These are phyloP conservation scores for Clarireedia sp. DNA, from an alignment of 2,329 filamentous ascomycete genomes.

Conservation along the genomic window DNA sequence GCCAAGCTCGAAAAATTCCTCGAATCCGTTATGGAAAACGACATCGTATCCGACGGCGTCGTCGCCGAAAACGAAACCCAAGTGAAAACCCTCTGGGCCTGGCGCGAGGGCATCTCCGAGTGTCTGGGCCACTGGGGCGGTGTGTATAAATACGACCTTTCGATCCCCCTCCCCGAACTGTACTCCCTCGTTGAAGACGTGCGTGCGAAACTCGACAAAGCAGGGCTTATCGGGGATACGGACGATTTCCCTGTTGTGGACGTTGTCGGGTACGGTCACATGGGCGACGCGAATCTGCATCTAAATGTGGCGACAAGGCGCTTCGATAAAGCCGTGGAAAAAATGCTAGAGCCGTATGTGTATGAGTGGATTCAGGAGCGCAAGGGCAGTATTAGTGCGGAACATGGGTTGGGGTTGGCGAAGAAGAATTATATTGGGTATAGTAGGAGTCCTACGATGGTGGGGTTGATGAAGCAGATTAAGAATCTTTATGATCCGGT, in stretches of 20 bases:
- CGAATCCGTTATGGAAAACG: slow-evolving; percentile 82
- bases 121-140: slow-evolving; percentile 83
- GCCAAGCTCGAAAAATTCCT: slow-evolving; percentile 87
- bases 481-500: slow-evolving; percentile 93
- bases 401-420: slow-evolving; percentile 86
- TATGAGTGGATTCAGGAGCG: slow-evolving; percentile 93
- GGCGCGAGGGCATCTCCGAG: slow-evolving; percentile 90
- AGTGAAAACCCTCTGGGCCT: slow-evolving; percentile 75
- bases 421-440: slow-evolving; percentile 97
- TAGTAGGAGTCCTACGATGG: slow-evolving; percentile 79
- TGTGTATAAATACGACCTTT: slow-evolving; percentile 97
- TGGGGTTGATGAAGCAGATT: slow-evolving; percentile 88
- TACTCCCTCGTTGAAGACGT: slow-evolving; percentile 87
- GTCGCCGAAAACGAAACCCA: slow-evolving; percentile 92
- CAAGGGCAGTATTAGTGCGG: slow-evolving; percentile 89
- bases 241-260: slow-evolving; percentile 72
- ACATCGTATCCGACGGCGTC: slow-evolving; percentile 82
- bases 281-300: slow-evolving; percentile 95
- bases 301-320: slow-evolving; percentile 77
- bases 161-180: slow-evolving; percentile 80
- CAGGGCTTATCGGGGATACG: slow-evolving; percentile 69
- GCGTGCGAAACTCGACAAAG: slow-evolving; percentile 60
- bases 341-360: slow-evolving; percentile 84
- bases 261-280: slow-evolving; percentile 95
- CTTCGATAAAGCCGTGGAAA: slow-evolving; percentile 83